Percentiles rank a stretch among this genome's conserved stretches.
Evolutionary conservation across 129 eudicot genomes (phyloP).

Genomic region (Solidago caesia): DNA sequence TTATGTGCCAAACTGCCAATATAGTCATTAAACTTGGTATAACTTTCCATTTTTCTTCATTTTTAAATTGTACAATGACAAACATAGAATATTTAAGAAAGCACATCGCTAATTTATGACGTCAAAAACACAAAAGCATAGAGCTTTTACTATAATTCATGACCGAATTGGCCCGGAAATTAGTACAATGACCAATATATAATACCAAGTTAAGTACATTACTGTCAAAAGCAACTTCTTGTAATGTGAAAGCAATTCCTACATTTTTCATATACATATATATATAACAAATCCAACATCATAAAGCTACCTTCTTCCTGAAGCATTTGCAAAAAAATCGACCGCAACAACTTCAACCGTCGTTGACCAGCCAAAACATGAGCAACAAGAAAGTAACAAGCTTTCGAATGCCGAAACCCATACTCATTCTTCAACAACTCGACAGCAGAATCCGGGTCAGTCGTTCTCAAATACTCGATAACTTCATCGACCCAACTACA

Average conservation of each 20-base stretch:
- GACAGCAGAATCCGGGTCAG: constrained; percentile 41
- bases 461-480: constrained; percentile 29
- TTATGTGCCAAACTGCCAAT: background rate
- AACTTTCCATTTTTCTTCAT: background rate
- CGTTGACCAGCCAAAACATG: constrained; percentile 59
- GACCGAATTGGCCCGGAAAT: background rate
- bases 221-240: too few relatives aligned
- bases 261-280: background rate
- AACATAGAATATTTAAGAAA: background rate
- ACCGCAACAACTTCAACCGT: constrained; percentile 37
- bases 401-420: constrained; percentile 51
- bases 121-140: background rate
- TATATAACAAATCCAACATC: background rate
- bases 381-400: constrained; percentile 46
- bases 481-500: constrained; percentile 40
- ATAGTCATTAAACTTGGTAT: background rate
- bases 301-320: constrained; percentile 58
- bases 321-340: constrained; percentile 42
- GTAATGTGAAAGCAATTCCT: background rate
- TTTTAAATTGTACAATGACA: background rate
- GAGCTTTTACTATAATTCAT: background rate
- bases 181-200: background rate
- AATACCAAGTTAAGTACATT: too few relatives aligned
- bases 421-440: constrained; percentile 49
- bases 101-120: background rate